Evolutionary conservation across 495 filamentous ascomycete species (phyloP), one percentile per base, ranked within the genome.

Genomic region (Daldinia concentrica): DNA sequence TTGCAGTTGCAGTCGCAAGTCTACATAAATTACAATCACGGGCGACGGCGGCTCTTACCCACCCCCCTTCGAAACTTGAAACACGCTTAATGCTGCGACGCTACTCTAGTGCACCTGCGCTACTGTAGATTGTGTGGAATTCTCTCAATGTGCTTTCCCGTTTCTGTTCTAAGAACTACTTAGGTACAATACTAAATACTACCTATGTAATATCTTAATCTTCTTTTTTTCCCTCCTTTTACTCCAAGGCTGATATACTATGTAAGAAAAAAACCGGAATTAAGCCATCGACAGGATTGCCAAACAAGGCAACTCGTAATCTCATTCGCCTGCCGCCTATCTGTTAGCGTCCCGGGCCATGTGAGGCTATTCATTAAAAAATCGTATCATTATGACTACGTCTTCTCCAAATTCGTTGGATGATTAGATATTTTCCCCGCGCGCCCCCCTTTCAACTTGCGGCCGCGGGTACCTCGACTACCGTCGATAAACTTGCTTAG

Each of bases 51-150:
- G 71, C 66, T 70, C 71, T 39, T 36, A 36, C 54, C 54, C 51
- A 55, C 51, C 51, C 45, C 64, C 62, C 39, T 55, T 52, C 19
- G 62, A 68, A 71, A 74, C 63, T 70, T 74, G 72, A 74, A 74
- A 74, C 72, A 71, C 72, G 68, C 72, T 71, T 71, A 67, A 57
- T 39, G 63, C 72, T 74, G 68, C 72, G 58, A 74, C 58, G 60
- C 72, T 67, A 74, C 72, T 60, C 66, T 74, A 68, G 63, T 62
- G 59, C 54, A 58, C 63, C 66, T 55, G 29, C 54, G 12, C 22
- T 32, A 34, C 24, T 26, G 36, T 29, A 34, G 6, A 57, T 36
- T 61, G 12, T 71, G 50, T 51, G 57, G 59, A 27, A 15, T 43
- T 39, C 12, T 36, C 22, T 29, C 12, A 54, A 6, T n/a, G 22